phyloP scores from a whole-genome alignment of 768 basidiomycete genomes.

The Mycena sanguinolenta region DNA sequence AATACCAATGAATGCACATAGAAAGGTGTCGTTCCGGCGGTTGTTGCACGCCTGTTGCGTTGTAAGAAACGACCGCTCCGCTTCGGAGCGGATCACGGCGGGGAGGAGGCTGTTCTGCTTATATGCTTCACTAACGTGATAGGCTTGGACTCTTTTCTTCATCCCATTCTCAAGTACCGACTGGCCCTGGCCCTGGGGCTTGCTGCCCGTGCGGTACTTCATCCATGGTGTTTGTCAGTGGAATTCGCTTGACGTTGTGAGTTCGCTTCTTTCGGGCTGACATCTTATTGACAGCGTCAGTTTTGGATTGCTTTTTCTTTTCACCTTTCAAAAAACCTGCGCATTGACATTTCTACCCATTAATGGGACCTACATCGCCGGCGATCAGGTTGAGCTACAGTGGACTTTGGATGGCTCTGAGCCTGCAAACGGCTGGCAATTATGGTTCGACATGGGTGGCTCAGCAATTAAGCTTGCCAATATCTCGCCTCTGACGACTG shows the following conservation, averaged over 20 bases:
- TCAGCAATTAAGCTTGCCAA: constrained; percentile 9
- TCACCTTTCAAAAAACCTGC: constrained; percentile 1
- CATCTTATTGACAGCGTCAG: constrained; percentile 5
- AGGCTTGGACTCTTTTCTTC: too few relatives aligned
- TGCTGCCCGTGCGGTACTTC: constrained; percentile 21
- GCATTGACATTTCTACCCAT: constrained; percentile 22
- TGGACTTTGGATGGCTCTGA: constrained; percentile 35
- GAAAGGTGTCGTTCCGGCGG: too few relatives aligned
- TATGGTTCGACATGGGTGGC: constrained; percentile 27
- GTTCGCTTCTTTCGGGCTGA: neutral
- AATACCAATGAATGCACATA: too few relatives aligned
- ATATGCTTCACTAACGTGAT: too few relatives aligned
- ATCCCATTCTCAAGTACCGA: too few relatives aligned
- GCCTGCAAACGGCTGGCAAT: constrained; percentile 28
- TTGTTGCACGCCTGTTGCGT: too few relatives aligned
- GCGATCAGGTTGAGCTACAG: constrained; percentile 20
- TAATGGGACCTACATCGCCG: constrained; percentile 21
- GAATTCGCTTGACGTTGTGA: constrained; percentile 7
- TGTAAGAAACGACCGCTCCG: too few relatives aligned
- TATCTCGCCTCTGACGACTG: neutral
- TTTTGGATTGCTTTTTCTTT: constrained; percentile 12
- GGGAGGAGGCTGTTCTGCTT: too few relatives aligned
- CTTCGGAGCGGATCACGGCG: too few relatives aligned
- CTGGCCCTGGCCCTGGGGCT: too few relatives aligned
- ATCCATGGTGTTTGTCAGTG: constrained; percentile 11